Evolutionary conservation across 1,139 yeast genomes (phyloP).

Genomic region (Fermentozyma sake): DNA sequence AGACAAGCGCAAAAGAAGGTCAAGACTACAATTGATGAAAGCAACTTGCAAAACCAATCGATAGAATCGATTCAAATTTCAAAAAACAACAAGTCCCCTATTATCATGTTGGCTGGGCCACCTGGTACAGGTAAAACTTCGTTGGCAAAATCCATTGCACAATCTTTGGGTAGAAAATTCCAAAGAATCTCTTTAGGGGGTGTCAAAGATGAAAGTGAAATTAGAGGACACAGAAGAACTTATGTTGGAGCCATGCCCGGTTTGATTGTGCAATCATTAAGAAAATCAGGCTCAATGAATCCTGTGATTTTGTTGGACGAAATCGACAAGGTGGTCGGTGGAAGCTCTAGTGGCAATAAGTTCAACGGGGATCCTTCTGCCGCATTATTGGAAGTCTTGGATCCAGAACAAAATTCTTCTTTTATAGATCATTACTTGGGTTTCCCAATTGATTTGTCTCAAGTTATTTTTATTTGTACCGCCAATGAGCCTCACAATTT

Average conservation of each 20-base stretch:
- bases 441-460: conserved; percentile 82
- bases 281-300: conserved; percentile 76
- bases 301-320: conserved; percentile 90
- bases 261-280: conserved; percentile 68
- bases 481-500: conserved; percentile 79
- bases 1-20: conserved; percentile 25
- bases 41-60: conserved; percentile 8
- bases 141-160: conserved; percentile 80
- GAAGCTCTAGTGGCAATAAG: conserved; percentile 42
- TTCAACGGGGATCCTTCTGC: conserved; percentile 89
- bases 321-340: conserved; percentile 77
- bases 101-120: conserved; percentile 82
- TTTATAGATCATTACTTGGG: conserved; percentile 86
- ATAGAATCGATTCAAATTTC: conserved; percentile 24
- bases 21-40: conserved; percentile 17
- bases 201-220: conserved; percentile 83
- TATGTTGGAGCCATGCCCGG: conserved; percentile 97
- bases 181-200: conserved; percentile 89
- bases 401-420: conserved; percentile 80
- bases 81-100: conserved; percentile 56
- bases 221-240: conserved; percentile 88
- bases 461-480: conserved; percentile 81
- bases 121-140: conserved; percentile 97
- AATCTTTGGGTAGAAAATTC: conserved; percentile 72
- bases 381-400: conserved; percentile 82